Base-by-base conservation (phyloP, 2,329 filamentous ascomycete genomes). In the Hypoxylon sp. region DNA sequence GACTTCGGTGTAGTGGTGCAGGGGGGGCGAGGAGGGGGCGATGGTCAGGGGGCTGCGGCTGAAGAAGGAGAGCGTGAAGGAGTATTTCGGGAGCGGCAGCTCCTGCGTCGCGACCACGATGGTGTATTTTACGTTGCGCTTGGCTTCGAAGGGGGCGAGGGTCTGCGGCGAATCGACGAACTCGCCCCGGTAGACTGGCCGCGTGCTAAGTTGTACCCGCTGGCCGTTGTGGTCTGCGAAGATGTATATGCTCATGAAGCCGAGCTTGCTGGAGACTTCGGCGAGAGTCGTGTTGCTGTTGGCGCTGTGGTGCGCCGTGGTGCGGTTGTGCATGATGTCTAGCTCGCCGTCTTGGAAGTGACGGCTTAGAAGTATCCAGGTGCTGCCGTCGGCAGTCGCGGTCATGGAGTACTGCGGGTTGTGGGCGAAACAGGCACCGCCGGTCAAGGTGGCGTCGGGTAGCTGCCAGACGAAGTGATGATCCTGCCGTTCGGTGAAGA, bases 81-180 rank as follows among this genome's bases (percentile, higher is more conserved):
- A 89, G 77, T 97, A 94, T 21, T 83, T 85, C 1, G 88, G 85
- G 2, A 91, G 82, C 1, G 92, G 91, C 3, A 98, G 85, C 38
- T 91, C 90, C 74, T 97, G 90, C 73, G 97, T 91, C 14, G 93
- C 91, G 28, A 94, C 84, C 6, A 94, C 92, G 7, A 92, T 82
- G 1, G 85, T 87, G 71, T 87, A 86, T 1, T 78, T 72, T 5
- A 77, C 77, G 46, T 77, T 78, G 4, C 79, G 78, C 21, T 79
- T 78, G 2, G 82, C 84, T 28, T 92, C 87, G 67, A 97, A 86
- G 63, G 91, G 90, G 48, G 97, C 88, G 6, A 99, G 87, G 0
- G 93, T 97, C 78, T 98, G 97, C 1, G 94, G 94, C 2, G 94
- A 97, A 79, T 98, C 95, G 34, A 98, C 93, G 69, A 93, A 97